A percentile compares a stretch with the other conserved stretches of the same genome.
phyloP scores from a whole-genome alignment of 768 basidiomycete genomes.

The Kwoniella sp. region DNA sequence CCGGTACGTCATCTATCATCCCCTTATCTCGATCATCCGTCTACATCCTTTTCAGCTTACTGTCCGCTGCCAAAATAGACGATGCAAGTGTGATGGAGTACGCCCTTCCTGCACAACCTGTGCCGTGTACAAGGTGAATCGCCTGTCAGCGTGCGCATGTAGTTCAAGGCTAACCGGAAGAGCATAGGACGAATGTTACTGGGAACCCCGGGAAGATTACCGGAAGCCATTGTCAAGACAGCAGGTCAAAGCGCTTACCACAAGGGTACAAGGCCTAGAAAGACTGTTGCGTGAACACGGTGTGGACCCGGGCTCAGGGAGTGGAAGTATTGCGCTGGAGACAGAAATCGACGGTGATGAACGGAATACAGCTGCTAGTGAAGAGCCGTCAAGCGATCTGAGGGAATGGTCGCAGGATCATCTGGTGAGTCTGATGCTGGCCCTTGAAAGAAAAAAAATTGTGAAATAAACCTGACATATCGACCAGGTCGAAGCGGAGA shows the following conservation, averaged over 20 bases:
- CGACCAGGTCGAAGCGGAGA: slow-evolving; percentile 37
- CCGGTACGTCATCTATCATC: slow-evolving; percentile 23
- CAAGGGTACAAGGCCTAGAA: slow-evolving; percentile 44
- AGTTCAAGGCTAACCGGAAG: background rate
- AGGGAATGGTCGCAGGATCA: slow-evolving; percentile 32
- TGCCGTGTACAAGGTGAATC: slow-evolving; percentile 43
- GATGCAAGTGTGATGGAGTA: slow-evolving; percentile 47
- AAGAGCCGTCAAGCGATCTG: slow-evolving; percentile 10
- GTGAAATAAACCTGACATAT: background rate
- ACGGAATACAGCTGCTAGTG: slow-evolving; percentile 9
- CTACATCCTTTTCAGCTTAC: background rate
- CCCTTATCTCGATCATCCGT: background rate
- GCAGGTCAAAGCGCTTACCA: slow-evolving; percentile 46
- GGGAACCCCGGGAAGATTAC: slow-evolving; percentile 43
- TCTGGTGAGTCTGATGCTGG: slow-evolving; percentile 24
- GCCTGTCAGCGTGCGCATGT: background rate
- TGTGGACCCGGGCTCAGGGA: slow-evolving; percentile 24
- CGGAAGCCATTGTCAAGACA: slow-evolving; percentile 48
- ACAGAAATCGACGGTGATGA: slow-evolving; percentile 8
- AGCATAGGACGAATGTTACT: slow-evolving; percentile 46
- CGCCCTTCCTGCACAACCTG: slow-evolving; percentile 48
- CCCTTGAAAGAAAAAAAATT: background rate
- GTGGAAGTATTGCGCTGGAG: background rate
- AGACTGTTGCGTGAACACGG: slow-evolving; percentile 35
- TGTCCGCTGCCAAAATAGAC: slow-evolving; percentile 14